phyloP scores from a whole-genome alignment of 768 basidiomycete genomes.

The Lactarius sanguifluus region DNA sequence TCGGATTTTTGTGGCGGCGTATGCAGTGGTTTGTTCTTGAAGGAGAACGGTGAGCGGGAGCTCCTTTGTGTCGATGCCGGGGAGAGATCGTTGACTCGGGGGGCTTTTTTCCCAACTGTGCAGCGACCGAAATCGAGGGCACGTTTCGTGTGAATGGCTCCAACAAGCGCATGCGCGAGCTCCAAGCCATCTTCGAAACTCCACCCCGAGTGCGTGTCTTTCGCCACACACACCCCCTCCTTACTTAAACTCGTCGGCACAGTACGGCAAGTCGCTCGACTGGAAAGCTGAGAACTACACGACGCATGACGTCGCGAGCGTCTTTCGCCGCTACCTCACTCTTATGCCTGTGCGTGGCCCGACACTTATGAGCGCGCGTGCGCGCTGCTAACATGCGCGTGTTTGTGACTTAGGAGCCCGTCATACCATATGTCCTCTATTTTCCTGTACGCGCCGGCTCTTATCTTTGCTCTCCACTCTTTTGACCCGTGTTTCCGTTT shows the following conservation, averaged over 20 bases:
- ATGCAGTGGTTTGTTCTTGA: conserved; percentile 84
- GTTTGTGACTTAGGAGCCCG: conserved; percentile 67
- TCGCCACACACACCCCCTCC: neutral
- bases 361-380: conserved; percentile 1
- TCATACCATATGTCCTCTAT: conserved; percentile 90
- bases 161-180: conserved; percentile 90
- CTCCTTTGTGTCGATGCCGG: conserved; percentile 5
- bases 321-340: conserved; percentile 93
- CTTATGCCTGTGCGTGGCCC: conserved; percentile 83
- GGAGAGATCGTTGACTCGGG: neutral
- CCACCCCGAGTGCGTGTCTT: conserved; percentile 71
- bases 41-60: conserved; percentile 72
- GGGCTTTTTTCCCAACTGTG: neutral
- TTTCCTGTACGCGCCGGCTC: conserved; percentile 62
- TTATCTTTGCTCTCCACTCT: conserved; percentile 11
- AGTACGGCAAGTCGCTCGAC: conserved; percentile 94
- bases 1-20: conserved; percentile 4
- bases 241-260: conserved; percentile 11
- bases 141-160: conserved; percentile 97
- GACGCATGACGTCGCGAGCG: conserved; percentile 96
- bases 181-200: conserved; percentile 87
- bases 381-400: conserved; percentile 9
- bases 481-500: conserved; percentile 26
- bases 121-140: conserved; percentile 87
- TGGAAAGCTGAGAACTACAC: conserved; percentile 87